phyloP scores from a whole-genome alignment of 2,329 filamentous ascomycete genomes.

The Aspergillus neoniger region DNA sequence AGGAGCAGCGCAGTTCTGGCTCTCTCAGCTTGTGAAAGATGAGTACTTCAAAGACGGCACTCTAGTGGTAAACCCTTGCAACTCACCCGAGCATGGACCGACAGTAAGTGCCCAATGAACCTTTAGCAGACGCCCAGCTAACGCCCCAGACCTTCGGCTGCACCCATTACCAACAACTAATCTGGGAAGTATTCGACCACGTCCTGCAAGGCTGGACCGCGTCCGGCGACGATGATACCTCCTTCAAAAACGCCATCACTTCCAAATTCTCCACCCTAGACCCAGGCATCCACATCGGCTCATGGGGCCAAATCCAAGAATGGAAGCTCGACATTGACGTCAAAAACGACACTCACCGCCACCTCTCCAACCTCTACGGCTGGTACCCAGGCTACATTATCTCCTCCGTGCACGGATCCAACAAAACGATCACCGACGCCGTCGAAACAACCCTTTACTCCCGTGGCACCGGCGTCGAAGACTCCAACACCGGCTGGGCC shows the following conservation, averaged over 20 bases:
- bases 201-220: conserved; percentile 38
- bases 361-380: conserved; percentile 59
- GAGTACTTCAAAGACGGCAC: conserved; percentile 53
- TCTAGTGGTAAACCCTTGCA: conserved; percentile 60
- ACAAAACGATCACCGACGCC: conserved; percentile 48
- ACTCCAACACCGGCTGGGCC: conserved; percentile 59
- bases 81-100: conserved; percentile 59
- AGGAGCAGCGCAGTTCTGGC: conserved; percentile 58
- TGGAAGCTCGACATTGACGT: conserved; percentile 52
- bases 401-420: conserved; percentile 43
- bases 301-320: conserved; percentile 51
- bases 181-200: conserved; percentile 45
- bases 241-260: conserved; percentile 13
- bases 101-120: conserved; percentile 25
- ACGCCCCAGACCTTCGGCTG: conserved; percentile 26
- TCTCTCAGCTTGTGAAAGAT: conserved; percentile 56
- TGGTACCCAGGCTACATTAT: conserved; percentile 59
- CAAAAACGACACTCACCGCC: conserved; percentile 51
- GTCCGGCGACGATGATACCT: conserved; percentile 30
- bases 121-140: not conserved
- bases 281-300: conserved; percentile 41
- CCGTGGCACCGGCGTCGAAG: conserved; percentile 50
- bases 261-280: conserved; percentile 18
- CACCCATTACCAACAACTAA: conserved; percentile 28
- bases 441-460: conserved; percentile 50